A percentile compares a stretch with the other conserved stretches of the same genome.
These are phyloP conservation scores for Talaromyces sp. DNA, from an alignment of 2,329 filamentous ascomycete species.

Conservation along the genomic window DNA sequence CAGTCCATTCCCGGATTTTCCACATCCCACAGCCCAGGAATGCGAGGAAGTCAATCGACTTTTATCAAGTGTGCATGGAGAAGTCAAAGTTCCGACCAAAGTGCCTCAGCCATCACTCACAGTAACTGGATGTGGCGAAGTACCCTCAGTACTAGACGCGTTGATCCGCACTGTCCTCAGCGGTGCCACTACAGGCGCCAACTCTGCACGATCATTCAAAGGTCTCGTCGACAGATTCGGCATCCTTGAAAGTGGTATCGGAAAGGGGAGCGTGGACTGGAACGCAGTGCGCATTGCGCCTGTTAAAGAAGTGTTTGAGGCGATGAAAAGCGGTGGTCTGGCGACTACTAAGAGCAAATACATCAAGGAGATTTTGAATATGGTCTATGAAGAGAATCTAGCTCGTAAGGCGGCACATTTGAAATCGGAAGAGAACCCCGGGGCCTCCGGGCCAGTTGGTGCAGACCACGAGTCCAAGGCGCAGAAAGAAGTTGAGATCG, in stretches of 20 bases:
- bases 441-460: slow-evolving; percentile 40
- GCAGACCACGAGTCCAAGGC: slow-evolving; percentile 40
- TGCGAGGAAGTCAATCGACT: slow-evolving; percentile 67
- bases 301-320: slow-evolving; percentile 60
- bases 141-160: slow-evolving; percentile 63
- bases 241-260: slow-evolving; percentile 58
- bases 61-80: slow-evolving; percentile 64
- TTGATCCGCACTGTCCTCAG: slow-evolving; percentile 61
- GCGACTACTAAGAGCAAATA: slow-evolving; percentile 67
- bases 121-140: slow-evolving; percentile 67
- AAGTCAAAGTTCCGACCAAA: slow-evolving; percentile 60
- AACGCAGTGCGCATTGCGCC: slow-evolving; percentile 62
- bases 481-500: slow-evolving; percentile 58
- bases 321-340: slow-evolving; percentile 69
- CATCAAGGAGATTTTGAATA: slow-evolving; percentile 71
- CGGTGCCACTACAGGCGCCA: slow-evolving; percentile 58
- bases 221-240: slow-evolving; percentile 65
- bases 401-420: slow-evolving; percentile 52
- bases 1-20: slow-evolving; percentile 65
- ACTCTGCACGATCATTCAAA: slow-evolving; percentile 64
- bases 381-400: slow-evolving; percentile 67
- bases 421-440: slow-evolving; percentile 44
- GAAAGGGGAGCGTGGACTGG: slow-evolving; percentile 72
- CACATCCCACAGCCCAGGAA: slow-evolving; percentile 63
- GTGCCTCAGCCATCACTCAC: slow-evolving; percentile 68